phyloP scores from a whole-genome alignment of 2,329 filamentous ascomycete genomes.

The Diaporthe eres region DNA sequence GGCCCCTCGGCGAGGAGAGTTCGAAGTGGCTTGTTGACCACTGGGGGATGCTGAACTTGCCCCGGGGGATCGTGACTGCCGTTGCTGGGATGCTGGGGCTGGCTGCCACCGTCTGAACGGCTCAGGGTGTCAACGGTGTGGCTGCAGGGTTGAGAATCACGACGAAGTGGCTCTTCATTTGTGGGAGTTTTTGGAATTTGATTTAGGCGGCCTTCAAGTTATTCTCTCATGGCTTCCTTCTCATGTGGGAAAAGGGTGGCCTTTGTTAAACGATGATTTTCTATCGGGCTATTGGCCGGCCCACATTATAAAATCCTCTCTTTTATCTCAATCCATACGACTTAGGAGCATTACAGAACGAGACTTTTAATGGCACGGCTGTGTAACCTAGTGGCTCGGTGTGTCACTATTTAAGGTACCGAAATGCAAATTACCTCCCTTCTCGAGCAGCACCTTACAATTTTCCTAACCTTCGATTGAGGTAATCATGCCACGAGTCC shows the following conservation, averaged over 20 bases:
- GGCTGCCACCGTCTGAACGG: constrained; percentile 3
- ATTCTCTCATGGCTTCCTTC: not conserved
- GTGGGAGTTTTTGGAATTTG: not conserved
- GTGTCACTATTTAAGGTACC: not conserved
- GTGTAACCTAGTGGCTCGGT: constrained; percentile 5
- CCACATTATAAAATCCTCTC: not conserved
- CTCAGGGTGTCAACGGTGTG: not conserved
- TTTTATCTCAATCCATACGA: not conserved
- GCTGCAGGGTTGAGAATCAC: not conserved
- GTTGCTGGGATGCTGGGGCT: constrained; percentile 39
- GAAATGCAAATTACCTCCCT: not conserved
- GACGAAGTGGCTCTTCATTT: no score
- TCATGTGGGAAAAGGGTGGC: not conserved
- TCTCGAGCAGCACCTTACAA: not conserved
- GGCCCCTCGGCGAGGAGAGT: constrained; percentile 56
- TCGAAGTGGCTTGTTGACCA: constrained; percentile 66
- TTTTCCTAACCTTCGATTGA: not conserved
- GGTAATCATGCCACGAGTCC: no score
- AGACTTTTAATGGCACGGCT: not conserved
- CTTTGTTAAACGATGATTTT: not conserved
- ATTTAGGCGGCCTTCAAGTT: not conserved
- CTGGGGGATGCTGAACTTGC: constrained; percentile 68
- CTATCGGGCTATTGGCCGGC: not conserved
- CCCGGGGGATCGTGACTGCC: constrained; percentile 46
- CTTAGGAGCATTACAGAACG: not conserved